Base-by-base conservation (phyloP, 495 filamentous ascomycete genomes). In the Xylaria telfairii region DNA sequence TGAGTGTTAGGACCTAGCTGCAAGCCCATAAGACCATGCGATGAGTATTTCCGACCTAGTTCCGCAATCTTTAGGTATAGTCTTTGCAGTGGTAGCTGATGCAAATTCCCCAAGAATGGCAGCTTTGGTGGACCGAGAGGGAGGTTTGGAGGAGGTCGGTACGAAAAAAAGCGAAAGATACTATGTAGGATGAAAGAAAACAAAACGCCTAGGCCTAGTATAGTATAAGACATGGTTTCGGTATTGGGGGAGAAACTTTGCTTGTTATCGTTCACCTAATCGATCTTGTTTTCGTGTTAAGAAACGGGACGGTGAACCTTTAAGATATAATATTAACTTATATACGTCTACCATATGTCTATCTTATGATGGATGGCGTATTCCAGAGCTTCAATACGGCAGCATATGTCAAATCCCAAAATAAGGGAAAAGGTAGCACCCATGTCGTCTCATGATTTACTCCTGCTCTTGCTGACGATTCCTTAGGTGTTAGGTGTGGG, bases 101-200 rank as follows among this genome's bases (percentile, higher is more conserved):
- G 82, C 8, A 85, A 70, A 34, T 82, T 83, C 47, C 84, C 83
- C 46, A 86, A 56, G 42, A 85, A 65, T 13, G 84, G 82, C 21
- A 80, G 47, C 0, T 68, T 73, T 42, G 63, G 72, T 8, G 73
- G 73, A n/a, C 73, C 72, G 12, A 60, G 73, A 26, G 53, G 72
- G 60, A 71, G 63, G 51, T 68, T 73, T 28, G 26, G 53, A 28
- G 47, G 53, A 34, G 30, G n/a, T 19, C 47, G 28, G 34, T n/a
- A 37, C 9, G 46, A 66, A 30, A 54, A 30, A 19, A 54, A 24
- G 32, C 32, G 32, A 41, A 24, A 34, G 6, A 3, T 53, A 6
- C 28, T 17, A 41, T 54, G 54, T 19, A 66, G 8, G 17, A 66
- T 26, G 13, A 28, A 8, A 10, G n/a, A 39, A 12, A 7, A 54